A percentile compares a stretch with the other conserved stretches of the same genome.
Conservation (phyloP, 257 asterid species). For the Capsicum chinense region DNA sequence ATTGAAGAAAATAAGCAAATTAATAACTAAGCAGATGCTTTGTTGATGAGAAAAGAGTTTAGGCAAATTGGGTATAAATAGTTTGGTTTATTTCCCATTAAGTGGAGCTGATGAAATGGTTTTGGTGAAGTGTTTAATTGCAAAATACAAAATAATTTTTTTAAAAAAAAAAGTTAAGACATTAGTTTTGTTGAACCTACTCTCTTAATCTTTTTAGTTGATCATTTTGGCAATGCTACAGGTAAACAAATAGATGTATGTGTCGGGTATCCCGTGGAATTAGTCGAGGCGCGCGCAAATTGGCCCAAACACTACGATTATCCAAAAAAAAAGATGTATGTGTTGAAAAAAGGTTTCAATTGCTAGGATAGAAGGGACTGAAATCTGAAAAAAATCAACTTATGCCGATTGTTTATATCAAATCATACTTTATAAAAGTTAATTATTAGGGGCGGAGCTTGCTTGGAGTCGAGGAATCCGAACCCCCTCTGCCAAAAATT, state of each 20-base stretch:
- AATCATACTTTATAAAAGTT: neutral
- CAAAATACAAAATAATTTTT: neutral
- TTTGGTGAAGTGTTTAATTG: constrained; percentile 37
- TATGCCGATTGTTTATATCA: neutral
- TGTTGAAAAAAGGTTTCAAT: no score
- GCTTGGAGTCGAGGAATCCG: no score
- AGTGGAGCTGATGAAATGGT: constrained; percentile 64
- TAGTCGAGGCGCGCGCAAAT: no score
- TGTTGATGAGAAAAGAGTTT: constrained; percentile 41
- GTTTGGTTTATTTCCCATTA: constrained; percentile 25
- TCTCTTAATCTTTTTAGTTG: neutral
- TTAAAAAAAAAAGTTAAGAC: neutral
- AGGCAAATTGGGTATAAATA: constrained; percentile 41
- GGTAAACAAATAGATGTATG: no score
- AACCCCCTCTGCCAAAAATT: no score
- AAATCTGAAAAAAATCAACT: neutral
- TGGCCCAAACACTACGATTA: no score
- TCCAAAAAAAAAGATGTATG: no score
- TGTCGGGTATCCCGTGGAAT: no score
- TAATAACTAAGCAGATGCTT: constrained; percentile 28
- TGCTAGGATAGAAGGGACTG: neutral
- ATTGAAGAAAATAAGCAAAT: constrained; percentile 3
- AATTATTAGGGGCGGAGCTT: no score
- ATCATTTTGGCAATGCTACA: neutral
- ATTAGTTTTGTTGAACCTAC: constrained; percentile 12